A percentile compares a stretch with the other conserved stretches of the same genome.
Conservation (phyloP, 148 eudicot genomes). For the Rhododendron williamsianum region DNA sequence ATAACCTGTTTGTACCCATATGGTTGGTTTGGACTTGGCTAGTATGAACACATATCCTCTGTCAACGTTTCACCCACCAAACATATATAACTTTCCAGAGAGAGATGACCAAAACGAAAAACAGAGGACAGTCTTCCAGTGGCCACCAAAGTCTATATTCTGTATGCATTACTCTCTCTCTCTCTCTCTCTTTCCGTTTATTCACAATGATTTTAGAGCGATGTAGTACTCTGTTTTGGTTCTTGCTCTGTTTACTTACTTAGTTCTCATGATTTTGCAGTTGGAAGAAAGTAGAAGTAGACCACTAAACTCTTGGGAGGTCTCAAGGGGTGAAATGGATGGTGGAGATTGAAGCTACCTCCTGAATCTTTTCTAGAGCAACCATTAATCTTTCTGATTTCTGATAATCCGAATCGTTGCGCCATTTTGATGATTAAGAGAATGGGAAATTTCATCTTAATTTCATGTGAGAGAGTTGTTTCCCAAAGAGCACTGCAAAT, state of each 20-base stretch:
- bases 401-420: neutral
- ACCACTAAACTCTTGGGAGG: neutral
- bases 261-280: conserved; percentile 10
- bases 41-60: neutral
- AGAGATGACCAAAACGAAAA: neutral
- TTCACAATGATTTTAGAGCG: no score
- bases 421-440: neutral
- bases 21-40: no score
- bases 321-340: neutral
- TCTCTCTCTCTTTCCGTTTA: neutral
- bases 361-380: neutral
- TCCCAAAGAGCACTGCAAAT: conserved; percentile 66
- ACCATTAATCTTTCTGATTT: neutral
- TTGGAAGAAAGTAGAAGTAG: conserved; percentile 8
- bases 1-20: no score
- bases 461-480: conserved; percentile 38
- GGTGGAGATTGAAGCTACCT: neutral
- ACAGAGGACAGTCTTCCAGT: neutral
- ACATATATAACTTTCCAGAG: neutral
- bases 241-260: neutral
- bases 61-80: neutral
- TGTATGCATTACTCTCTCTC: neutral
- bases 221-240: neutral
- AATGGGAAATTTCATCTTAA: neutral
- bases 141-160: neutral